Evolutionary conservation across 768 basidiomycete genomes (phyloP), one percentile per base, ranked within the genome.

Genomic region (Suillus ampliporus): DNA sequence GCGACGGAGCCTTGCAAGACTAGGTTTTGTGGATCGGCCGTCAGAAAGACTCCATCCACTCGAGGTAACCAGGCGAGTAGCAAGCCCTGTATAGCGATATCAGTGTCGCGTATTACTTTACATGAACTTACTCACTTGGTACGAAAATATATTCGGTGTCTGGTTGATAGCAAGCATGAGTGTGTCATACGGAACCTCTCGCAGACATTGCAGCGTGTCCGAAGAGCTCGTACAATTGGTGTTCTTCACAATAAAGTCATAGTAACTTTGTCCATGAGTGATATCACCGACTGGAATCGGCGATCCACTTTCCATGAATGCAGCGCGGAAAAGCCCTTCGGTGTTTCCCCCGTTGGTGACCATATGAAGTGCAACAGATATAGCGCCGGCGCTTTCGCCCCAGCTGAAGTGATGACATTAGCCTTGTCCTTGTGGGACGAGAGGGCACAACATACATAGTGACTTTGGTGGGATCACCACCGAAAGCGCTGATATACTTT

Each of bases 391-490:
- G 2, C 68, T 72, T 60, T 80, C 70, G 5, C 80, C 80, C 56
- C 66, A 68, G 4, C 67, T 68, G 43, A 43, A 43, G 41, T 43
- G 4, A 43, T 43, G 19, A 19, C 0, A 43, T 43, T 43, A 43
- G 41, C n/a, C n/a, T n/a, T 8, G 2, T 43, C 8, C 15, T 19
- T n/a, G 19, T 6, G 15, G 15, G 19, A 7, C 17, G 41, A 43
- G 41, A n/a, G 41, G 41, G 6, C 41, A 43, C 19, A 6, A 63
- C 83, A 58, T 69, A 86, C 83, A 86, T 81, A 0, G 85, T 86
- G 3, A 88, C 87, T 69, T 85, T 87, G 3, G 69, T 70, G 0
- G 85, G 83, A 71, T 91, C 88, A 13, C 90, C 90, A 1, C 89
- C 89, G 64, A 89, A 91, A 9, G 78, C 75, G 38, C 72, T 65